Percentiles rank a stretch among this genome's conserved stretches.
These are phyloP conservation scores for Amniculicola lignicola DNA, from an alignment of 495 filamentous ascomycete species.

Conservation along the genomic window DNA sequence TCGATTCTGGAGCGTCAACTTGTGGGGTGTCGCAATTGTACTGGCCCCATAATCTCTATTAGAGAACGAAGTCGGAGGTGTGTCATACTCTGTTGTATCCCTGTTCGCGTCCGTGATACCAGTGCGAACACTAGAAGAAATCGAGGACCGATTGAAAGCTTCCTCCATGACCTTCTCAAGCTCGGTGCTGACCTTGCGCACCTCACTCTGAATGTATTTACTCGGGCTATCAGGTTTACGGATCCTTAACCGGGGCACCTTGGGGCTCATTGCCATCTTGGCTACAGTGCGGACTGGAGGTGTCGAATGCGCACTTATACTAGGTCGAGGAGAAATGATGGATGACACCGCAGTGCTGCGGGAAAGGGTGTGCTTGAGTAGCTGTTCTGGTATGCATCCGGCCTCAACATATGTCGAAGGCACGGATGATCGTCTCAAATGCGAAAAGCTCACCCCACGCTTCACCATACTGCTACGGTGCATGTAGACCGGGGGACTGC, in stretches of 20 bases:
- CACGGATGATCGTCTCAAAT: slow-evolving; percentile 47
- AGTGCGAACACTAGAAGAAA: slow-evolving; percentile 47
- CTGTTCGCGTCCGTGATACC: slow-evolving; percentile 43
- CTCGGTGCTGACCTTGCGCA: slow-evolving; percentile 63
- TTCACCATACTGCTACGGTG: slow-evolving; percentile 61
- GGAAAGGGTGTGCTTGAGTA: slow-evolving; percentile 10
- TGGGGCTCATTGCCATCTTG: slow-evolving; percentile 11
- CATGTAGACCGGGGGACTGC: slow-evolving; percentile 51
- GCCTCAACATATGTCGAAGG: no score
- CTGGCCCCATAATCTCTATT: slow-evolving; percentile 51
- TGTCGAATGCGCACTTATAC: background rate
- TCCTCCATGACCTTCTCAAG: slow-evolving; percentile 70
- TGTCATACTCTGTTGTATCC: slow-evolving; percentile 39
- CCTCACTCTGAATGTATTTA: slow-evolving; percentile 58
- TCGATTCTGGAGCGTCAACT: slow-evolving; percentile 27
- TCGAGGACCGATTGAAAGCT: slow-evolving; percentile 73
- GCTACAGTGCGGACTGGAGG: slow-evolving; percentile 23
- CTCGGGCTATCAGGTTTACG: slow-evolving; percentile 47
- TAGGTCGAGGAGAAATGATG: slow-evolving; percentile 8
- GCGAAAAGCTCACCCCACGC: slow-evolving; percentile 77
- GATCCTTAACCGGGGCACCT: slow-evolving; percentile 31
- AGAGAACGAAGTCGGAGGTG: slow-evolving; percentile 44
- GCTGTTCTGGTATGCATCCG: slow-evolving; percentile 23
- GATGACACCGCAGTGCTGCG: background rate
- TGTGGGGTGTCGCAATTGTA: slow-evolving; percentile 19